Percentiles rank a stretch among this genome's conserved stretches.
phyloP scores from a whole-genome alignment of 306 rosid genomes.

The Elaeagnus macrophylla region DNA sequence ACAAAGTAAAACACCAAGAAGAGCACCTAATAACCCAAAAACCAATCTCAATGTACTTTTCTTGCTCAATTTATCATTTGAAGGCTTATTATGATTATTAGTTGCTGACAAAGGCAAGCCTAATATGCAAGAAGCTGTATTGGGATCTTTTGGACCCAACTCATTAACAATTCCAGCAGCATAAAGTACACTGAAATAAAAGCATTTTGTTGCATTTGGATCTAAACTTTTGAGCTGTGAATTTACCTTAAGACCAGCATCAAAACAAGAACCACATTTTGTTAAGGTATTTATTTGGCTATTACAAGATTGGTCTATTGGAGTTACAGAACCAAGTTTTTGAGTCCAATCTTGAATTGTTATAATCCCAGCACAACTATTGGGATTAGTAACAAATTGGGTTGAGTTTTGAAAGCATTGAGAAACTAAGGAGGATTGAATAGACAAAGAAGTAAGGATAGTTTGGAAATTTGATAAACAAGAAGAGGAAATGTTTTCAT shows the following conservation, averaged over 20 bases:
- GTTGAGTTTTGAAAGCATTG: constrained; percentile 40
- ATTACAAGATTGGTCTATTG: constrained; percentile 37
- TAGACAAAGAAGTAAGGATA: constrained; percentile 26
- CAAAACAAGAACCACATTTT: constrained; percentile 35
- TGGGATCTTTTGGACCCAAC: constrained; percentile 47
- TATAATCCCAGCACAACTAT: constrained; percentile 51
- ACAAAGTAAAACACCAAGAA: constrained; percentile 32
- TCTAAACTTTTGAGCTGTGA: constrained; percentile 16
- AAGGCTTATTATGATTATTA: constrained; percentile 1
- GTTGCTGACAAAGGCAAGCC: constrained; percentile 34
- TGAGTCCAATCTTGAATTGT: constrained; percentile 39
- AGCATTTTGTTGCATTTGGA: constrained; percentile 40
- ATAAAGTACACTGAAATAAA: constrained; percentile 34
- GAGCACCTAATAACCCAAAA: constrained; percentile 41
- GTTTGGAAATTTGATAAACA: constrained; percentile 43
- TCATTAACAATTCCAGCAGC: constrained; percentile 54
- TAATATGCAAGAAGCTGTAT: constrained; percentile 45
- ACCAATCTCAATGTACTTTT: constrained; percentile 26
- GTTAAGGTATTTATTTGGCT: constrained; percentile 33
- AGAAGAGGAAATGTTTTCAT: constrained; percentile 31
- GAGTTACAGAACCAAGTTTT: constrained; percentile 23
- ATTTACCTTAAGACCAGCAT: constrained; percentile 36
- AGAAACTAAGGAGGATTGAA: constrained; percentile 27
- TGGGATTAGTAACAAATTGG: constrained; percentile 37
- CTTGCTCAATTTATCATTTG: constrained; percentile 15